A percentile compares a stretch with the other conserved stretches of the same genome.
These are phyloP conservation scores for Auricularia sp. DNA, from an alignment of 768 basidiomycete genomes.

Conservation along the genomic window DNA sequence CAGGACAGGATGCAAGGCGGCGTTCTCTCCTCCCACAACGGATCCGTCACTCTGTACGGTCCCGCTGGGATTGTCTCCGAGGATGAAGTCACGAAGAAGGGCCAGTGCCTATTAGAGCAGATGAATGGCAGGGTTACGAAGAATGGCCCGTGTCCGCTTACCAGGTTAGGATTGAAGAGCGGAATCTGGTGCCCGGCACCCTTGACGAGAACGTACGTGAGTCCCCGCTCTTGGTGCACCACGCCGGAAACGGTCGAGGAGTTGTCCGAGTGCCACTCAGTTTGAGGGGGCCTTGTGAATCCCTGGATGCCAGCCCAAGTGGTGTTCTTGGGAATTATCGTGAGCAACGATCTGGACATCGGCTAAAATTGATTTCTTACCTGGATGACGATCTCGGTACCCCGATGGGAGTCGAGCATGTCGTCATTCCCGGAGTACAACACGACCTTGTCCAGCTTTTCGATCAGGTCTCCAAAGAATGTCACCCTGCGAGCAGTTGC, in stretches of 20 bases:
- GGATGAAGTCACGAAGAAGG: slow-evolving; percentile 56
- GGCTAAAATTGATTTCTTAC: slow-evolving; percentile 23
- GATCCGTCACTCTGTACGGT: slow-evolving; percentile 29
- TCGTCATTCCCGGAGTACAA: slow-evolving; percentile 66
- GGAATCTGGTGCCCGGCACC: slow-evolving; percentile 34
- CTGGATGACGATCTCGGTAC: slow-evolving; percentile 35
- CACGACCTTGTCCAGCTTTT: slow-evolving; percentile 24
- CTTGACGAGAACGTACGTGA: slow-evolving; percentile 32
- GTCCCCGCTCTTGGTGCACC: slow-evolving; percentile 64
- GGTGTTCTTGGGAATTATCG: slow-evolving; percentile 42
- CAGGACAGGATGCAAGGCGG: background rate
- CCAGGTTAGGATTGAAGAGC: slow-evolving; percentile 29
- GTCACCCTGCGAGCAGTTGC: background rate
- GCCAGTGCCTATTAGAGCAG: slow-evolving; percentile 39
- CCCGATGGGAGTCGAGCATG: slow-evolving; percentile 49
- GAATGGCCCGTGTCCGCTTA: slow-evolving; percentile 33
- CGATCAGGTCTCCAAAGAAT: background rate
- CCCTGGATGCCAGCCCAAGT: slow-evolving; percentile 72
- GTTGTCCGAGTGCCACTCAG: slow-evolving; percentile 53
- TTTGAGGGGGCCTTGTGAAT: slow-evolving; percentile 58
- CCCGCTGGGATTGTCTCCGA: slow-evolving; percentile 53
- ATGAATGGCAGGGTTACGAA: background rate
- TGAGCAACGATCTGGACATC: background rate
- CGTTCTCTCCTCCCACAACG: background rate
- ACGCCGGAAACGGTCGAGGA: slow-evolving; percentile 51